phyloP scores from a whole-genome alignment of 148 eudicot genomes.

The Spergularia marina region DNA sequence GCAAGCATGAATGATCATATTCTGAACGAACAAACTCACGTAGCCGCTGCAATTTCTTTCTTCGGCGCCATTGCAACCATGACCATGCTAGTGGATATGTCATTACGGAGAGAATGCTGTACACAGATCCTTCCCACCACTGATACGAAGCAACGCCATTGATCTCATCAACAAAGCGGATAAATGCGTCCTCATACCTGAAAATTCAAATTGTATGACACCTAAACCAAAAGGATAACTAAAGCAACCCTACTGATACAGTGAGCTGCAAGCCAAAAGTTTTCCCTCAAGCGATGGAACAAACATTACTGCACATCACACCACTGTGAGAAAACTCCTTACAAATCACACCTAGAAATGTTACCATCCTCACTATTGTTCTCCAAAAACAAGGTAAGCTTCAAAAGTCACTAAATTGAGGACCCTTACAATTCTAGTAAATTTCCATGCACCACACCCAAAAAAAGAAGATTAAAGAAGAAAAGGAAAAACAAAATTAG shows the following conservation, averaged over 20 bases:
- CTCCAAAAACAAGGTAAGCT: not conserved
- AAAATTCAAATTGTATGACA: conserved; percentile 7
- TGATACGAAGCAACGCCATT: conserved; percentile 86
- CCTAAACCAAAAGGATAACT: not conserved
- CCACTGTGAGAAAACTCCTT: not conserved
- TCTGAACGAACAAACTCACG: conserved; percentile 99
- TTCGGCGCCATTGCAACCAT: conserved; percentile 94
- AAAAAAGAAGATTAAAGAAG: too few species aligned
- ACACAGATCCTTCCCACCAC: conserved; percentile 99
- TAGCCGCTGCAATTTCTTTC: conserved; percentile 71
- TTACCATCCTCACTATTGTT: not conserved
- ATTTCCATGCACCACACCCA: not conserved
- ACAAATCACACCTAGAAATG: not conserved
- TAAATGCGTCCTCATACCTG: conserved; percentile 95
- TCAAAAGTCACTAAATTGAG: not conserved
- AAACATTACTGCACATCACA: not conserved
- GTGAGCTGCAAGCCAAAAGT: not conserved
- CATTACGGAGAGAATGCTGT: conserved; percentile 61
- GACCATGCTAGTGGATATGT: conserved; percentile 96
- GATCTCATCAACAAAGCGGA: conserved; percentile 87
- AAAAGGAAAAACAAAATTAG: too few species aligned
- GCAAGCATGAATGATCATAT: conserved; percentile 97
- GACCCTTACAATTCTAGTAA: not conserved
- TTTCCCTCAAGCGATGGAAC: not conserved
- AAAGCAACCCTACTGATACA: not conserved